Evolutionary conservation across 2,329 filamentous ascomycete species (phyloP), one percentile per base, ranked within the genome.

Genomic region (Trichoderma semiorbis): DNA sequence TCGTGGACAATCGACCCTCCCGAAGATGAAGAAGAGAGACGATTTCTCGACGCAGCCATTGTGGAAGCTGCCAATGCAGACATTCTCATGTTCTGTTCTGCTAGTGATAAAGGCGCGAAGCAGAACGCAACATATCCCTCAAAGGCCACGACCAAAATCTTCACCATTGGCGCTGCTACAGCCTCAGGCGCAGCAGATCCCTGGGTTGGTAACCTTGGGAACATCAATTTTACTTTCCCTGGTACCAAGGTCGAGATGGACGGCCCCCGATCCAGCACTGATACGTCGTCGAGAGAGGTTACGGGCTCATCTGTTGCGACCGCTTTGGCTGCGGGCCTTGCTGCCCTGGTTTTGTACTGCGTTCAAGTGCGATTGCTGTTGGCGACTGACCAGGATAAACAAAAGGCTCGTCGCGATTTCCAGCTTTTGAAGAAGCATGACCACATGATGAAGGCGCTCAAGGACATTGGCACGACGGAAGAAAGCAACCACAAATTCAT

Each of bases 81-180:
- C 7, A 83, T 83, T 6, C 75, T 83, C 55, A 78, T 83, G 73
- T 83, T 83, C 72, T 83, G 81, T 74, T 77, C 82, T 0, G 77
- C 80, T 0, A 77, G 72, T 7, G 81, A 83, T 71, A 75, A 79
- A 57, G 79, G 76, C 1, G 62, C 73, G 21, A 71, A 73, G 64
- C 39, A 57, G 24, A 71, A 68, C 34, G 43, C 39, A 6, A 74
- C 71, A 14, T 74, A 74, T 55, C 73, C 73, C 7, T 64, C 73
- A 16, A 72, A 74, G 30, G 75, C 75, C 1, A 73, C 74, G 0
- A 57, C 70, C 26, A 75, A 75, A 30, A 75, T 76, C 11, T 77
- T 78, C 74, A 78, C 74, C 7, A 80, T 81, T 14, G 79, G 78
- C 7, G 79, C 77, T 0, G 77, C 75, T 3, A 74, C 53, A 5